phyloP scores from a whole-genome alignment of 2,329 filamentous ascomycete genomes.

The Madurella fahalii region DNA sequence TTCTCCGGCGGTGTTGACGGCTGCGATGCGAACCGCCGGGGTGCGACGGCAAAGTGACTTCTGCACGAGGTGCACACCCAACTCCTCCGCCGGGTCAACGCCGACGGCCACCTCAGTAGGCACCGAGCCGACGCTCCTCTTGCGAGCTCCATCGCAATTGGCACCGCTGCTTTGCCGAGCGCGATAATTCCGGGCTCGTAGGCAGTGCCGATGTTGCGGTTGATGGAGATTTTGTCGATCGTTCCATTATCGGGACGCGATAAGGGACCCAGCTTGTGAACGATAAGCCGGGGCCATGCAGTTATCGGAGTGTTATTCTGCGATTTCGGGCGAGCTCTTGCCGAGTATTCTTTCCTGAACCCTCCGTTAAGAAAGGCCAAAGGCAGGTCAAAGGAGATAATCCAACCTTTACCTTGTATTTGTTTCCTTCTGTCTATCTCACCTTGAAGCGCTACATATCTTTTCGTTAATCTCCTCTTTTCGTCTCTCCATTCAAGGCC shows the following conservation, averaged over 20 bases:
- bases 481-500: too few species aligned
- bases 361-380: too few species aligned
- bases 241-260: background rate
- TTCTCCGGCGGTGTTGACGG: conserved; percentile 43
- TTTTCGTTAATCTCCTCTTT: too few species aligned
- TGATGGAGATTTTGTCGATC: background rate
- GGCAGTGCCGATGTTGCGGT: background rate
- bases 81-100: conserved; percentile 13
- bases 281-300: too few species aligned
- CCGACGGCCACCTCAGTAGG: conserved; percentile 16
- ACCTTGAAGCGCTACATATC: too few species aligned
- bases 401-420: too few species aligned
- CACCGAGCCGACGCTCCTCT: conserved; percentile 20
- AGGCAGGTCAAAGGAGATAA: too few species aligned
- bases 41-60: conserved; percentile 5
- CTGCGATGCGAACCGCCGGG: conserved; percentile 12
- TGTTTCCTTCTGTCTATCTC: too few species aligned
- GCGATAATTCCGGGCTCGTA: background rate
- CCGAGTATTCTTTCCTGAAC: too few species aligned
- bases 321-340: too few species aligned
- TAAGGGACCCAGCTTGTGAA: background rate
- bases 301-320: too few species aligned
- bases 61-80: conserved; percentile 24
- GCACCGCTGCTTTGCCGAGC: background rate
- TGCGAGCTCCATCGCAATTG: conserved; percentile 10